Base-by-base conservation (phyloP, 352 stramenopile species). In the Phytophthora vignae region DNA sequence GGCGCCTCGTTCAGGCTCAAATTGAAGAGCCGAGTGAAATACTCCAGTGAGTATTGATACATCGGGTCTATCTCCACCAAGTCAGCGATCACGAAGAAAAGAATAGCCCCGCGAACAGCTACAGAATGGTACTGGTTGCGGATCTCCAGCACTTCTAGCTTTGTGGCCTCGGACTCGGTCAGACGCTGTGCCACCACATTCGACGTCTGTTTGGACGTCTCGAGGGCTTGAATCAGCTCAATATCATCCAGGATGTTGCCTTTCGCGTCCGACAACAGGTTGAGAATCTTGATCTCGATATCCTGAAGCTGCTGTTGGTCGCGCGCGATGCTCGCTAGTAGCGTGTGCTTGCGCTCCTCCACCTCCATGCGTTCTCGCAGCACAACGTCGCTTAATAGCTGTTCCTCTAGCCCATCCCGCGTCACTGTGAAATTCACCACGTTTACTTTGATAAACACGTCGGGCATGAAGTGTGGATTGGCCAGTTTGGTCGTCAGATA, bases 381-480 rank as follows among this genome's bases (percentile, higher is more conserved):
- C 10, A 98, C 92, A 1, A 98, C 93, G 29, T 93, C 88, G 29
- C 91, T 91, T 9, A 98, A 76, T 12, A 98, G 67, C 71, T 98
- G 94, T 19, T 96, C 89, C 36, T 97, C 88, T 12, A 98, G 77
- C 1, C 94, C 94, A 3, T 94, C 85, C n/a, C 83, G 83, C 1
- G 93, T 98, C 25, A 98, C 94, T 0, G 88, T 97, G 61, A 98
- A 98, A 66, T 98, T 98, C 59, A 98, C 96, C 4, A 98, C 79
- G 53, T 93, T 98, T 29, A 97, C 91, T 57, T 93, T 94, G 59
- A 98, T 97, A 64, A 92, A 98, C 8, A 98, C 82, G 42, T 98
- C 94, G 6, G 94, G 93, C 0, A 89, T 68, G 62, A 98, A 98
- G 46, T 90, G 83, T 10, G 94, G 94, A 56, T 98, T 98, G 0